Conservation (phyloP, 2,329 filamentous ascomycete species). For the Volutella citrinella region DNA sequence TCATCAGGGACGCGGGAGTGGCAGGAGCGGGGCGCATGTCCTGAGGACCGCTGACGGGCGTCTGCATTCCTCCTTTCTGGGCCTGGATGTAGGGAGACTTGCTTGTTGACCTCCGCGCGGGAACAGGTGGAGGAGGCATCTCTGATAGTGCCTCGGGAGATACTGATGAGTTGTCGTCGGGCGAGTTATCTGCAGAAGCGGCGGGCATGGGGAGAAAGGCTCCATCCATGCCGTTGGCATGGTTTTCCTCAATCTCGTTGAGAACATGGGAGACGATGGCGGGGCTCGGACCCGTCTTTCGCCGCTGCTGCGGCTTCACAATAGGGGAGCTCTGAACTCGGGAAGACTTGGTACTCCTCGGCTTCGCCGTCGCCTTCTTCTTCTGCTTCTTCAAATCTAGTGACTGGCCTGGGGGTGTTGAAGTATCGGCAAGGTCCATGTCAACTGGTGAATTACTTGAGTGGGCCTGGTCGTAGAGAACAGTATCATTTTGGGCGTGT, state of each 20-base stretch:
- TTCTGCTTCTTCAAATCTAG: constrained; percentile 52
- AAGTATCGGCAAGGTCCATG: constrained; percentile 49
- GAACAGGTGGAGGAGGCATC: constrained; percentile 67
- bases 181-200: constrained; percentile 49
- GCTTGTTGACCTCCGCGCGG: constrained; percentile 60
- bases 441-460: constrained; percentile 55
- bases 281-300: constrained; percentile 50
- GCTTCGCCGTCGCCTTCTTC: constrained; percentile 51
- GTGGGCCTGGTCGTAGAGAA: constrained; percentile 23
- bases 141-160: constrained; percentile 62
- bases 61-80: constrained; percentile 38
- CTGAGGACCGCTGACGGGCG: constrained; percentile 18
- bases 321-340: constrained; percentile 70
- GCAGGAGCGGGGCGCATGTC: constrained; percentile 44
- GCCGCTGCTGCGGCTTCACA: constrained; percentile 62
- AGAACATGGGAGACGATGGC: constrained; percentile 55
- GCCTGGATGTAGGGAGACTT: constrained; percentile 66
- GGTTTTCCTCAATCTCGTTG: constrained; percentile 48
- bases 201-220: constrained; percentile 37
- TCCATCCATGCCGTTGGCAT: constrained; percentile 29
- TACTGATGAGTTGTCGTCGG: constrained; percentile 61
- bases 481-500: constrained; percentile 48
- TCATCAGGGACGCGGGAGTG: constrained; percentile 82
- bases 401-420: constrained; percentile 33
- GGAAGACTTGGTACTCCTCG: too few relatives aligned